Base-by-base conservation (phyloP, 768 basidiomycete genomes). In the Mycena epipterygia region DNA sequence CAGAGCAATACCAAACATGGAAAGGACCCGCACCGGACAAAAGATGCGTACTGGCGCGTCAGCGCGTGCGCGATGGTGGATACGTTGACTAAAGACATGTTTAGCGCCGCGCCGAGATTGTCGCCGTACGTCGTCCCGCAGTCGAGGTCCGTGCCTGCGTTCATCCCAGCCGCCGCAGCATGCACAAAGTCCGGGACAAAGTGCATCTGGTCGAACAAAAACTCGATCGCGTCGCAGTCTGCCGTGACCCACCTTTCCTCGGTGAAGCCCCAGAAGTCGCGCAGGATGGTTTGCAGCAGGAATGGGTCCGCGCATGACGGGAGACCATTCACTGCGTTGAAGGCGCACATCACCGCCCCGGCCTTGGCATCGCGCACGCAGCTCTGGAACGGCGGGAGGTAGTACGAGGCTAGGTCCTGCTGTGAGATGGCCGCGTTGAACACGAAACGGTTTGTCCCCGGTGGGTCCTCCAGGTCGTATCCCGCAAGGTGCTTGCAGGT, bases 321-420 rank as follows among this genome's bases (percentile, higher is more conserved):
- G 33, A 90, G 76, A 3, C 89, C 89, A 67, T 90, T 89, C 25
- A 90, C 87, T 13, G 88, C 85, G 69, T 90, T 90, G 75, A 89
- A 90, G 70, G 85, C 87, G 81, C 89, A 90, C 89, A 90, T 90
- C 41, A 89, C 81, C 21, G 86, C 86, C 3, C 83, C 87, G 41
- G 87, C 89, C 73, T 88, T 87, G 14, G 89, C 89, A 70, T 90
- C 89, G 42, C 89, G 82, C n/a, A 88, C 88, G 73, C 89, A 89
- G 56, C 79, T 83, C 75, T 89, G 87, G 85, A 89, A 90, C 4
- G 87, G 77, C 0, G 85, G 88, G 9, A 87, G 79, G 76, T 89
- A 89, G 73, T 81, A 90, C 73, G 88, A 87, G 76, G 81, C 84
- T 29, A 90, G 77, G 66, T 90, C 89, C 67, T 90, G 89, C 9